Base-by-base conservation (phyloP, 2,329 filamentous ascomycete species). In the Scolecobasidium constrictum region DNA sequence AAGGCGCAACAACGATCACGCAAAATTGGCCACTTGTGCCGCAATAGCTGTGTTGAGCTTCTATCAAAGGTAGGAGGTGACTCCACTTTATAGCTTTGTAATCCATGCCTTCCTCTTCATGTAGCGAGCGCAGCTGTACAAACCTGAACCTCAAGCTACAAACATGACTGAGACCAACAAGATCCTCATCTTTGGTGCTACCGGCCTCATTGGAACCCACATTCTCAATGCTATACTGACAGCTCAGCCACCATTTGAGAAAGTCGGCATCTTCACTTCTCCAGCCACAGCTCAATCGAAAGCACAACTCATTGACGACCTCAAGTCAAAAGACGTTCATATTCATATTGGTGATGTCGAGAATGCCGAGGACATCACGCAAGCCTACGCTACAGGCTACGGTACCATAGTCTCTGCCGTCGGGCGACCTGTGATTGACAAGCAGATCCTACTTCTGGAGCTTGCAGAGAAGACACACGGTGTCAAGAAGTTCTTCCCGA, bases 401-500 rank as follows among this genome's bases (percentile, higher is more conserved):
- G 77, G 84, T 55, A 83, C 79, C 0, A 66, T 84, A 34, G 62
- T 85, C 38, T 80, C 73, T 16, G 74, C 75, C 2, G 66, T 85
- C 1, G 81, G 81, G 3, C 69, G 81, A 40, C 68, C 67, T n/a
- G 75, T 71, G 1, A 72, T 86, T 13, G 65, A 70, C 17, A 59
- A 68, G 6, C 81, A 85, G 52, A 72, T 78, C 44, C 61, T 70
- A 3, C 67, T 84, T n/a, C 69, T 85, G 40, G 63, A 63, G 35
- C 63, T 79, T 18, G 78, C 80, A 11, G 72, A 75, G 31, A 58
- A 66, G 42, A 68, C 69, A 1, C 56, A 62, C 2, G 67, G 60
- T 18, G 71, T 83, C 22, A 68, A 71, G 48, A 74, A 74, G 65
- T 81, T 84, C 62, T 73, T 81, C 48, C 78, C 80, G 1, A 80